phyloP scores from a whole-genome alignment of 495 filamentous ascomycete species.

The Tetracladium setigerum region DNA sequence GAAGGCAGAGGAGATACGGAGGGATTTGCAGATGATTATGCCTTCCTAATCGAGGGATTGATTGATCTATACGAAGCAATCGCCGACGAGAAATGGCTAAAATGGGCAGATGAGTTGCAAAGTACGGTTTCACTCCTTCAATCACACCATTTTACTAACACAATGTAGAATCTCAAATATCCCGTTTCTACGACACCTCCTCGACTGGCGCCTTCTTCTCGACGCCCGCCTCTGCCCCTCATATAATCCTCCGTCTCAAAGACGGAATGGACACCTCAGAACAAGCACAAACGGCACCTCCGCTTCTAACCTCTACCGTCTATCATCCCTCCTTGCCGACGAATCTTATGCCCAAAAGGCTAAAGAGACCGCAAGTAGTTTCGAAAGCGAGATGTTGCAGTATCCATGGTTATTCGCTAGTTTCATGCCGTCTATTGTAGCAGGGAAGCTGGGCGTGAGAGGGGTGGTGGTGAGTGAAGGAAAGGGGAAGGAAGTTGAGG shows the following conservation, averaged over 20 bases:
- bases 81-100: slow-evolving; percentile 68
- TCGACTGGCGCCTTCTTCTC: slow-evolving; percentile 74
- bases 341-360: slow-evolving; percentile 56
- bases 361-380: slow-evolving; percentile 68
- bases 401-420: slow-evolving; percentile 85
- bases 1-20: slow-evolving; percentile 61
- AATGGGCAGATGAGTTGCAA: slow-evolving; percentile 80
- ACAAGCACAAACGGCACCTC: slow-evolving; percentile 78
- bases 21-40: slow-evolving; percentile 94
- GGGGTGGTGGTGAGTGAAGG: slow-evolving; percentile 15
- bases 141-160: not conserved
- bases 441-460: slow-evolving; percentile 43
- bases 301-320: slow-evolving; percentile 74
- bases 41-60: slow-evolving; percentile 77
- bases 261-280: slow-evolving; percentile 87
- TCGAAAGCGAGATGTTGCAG: slow-evolving; percentile 83
- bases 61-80: slow-evolving; percentile 86
- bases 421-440: slow-evolving; percentile 68
- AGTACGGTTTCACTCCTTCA: slow-evolving; percentile 33
- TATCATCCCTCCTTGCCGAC: slow-evolving; percentile 64
- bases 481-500: slow-evolving; percentile 8
- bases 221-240: slow-evolving; percentile 56
- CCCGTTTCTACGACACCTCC: slow-evolving; percentile 55
- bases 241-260: slow-evolving; percentile 83
- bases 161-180: slow-evolving; percentile 53